These are phyloP conservation scores for Diplodia mutila DNA, from an alignment of 2,329 filamentous ascomycete genomes.

Conservation along the genomic window DNA sequence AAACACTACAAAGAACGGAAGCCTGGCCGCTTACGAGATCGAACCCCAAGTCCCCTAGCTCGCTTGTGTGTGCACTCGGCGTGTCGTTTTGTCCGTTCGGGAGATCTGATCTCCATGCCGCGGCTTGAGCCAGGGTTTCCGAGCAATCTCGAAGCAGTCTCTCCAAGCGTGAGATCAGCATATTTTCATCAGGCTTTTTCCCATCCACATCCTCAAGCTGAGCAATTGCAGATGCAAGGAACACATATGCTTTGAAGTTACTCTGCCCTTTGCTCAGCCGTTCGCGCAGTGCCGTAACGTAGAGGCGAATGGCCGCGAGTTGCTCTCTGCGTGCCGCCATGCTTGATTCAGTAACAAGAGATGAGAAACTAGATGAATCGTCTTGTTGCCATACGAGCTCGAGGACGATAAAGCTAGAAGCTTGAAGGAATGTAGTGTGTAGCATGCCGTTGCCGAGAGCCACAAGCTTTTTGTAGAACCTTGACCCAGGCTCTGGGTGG, in stretches of 20 bases:
- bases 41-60: neutral
- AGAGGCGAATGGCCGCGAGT: neutral
- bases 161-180: neutral
- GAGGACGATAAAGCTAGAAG: neutral
- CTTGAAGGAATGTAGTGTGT: neutral
- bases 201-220: neutral
- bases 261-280: neutral
- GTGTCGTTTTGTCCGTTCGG: neutral
- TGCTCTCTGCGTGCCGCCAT: neutral
- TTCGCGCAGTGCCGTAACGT: neutral
- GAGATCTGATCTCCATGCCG: neutral
- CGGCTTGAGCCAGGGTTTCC: neutral
- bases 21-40: neutral
- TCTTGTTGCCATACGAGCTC: conserved; percentile 2
- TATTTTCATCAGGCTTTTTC: neutral
- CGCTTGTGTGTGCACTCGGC: neutral
- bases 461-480: neutral
- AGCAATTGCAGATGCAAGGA: neutral
- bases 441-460: conserved; percentile 1
- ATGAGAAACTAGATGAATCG: neutral
- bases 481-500: neutral
- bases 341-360: neutral
- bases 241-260: conserved; percentile 12
- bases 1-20: no score
- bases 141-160: conserved; percentile 1